Base-by-base conservation (phyloP, 768 basidiomycete genomes). In the Hebeloma cylindrosporum region DNA sequence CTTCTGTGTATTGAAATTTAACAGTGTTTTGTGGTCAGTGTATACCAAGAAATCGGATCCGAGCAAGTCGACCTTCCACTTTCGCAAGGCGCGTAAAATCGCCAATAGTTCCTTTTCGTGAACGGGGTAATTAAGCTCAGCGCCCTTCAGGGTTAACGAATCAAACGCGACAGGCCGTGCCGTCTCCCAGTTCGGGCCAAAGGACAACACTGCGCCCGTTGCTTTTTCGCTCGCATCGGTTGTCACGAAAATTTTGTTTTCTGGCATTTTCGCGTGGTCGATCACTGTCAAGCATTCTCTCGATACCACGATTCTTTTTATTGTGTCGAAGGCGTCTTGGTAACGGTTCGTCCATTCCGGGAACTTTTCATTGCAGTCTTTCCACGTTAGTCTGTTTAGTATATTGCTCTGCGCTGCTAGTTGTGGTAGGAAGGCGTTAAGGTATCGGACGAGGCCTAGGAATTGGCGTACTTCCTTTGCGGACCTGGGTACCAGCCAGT, bases 1-100 rank as follows among this genome's bases (percentile, higher is more conserved):
- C 0, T 35, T 26, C 37, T 73, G 69, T 0, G 40, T 50, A 1
- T 51, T 9, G 22, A 73, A 66, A 25, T 63, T 55, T 36, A 65
- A 52, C 3, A 71, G 56, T 0, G 67, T 67, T 4, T 58, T 48
- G 47, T 74, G 72, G 40, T 73, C 68, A 0, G 70, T 71, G 32
- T 47, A 66, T 13, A 74, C 56, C 0, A 31, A 2, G 58, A 61
- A 53, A 8, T 29, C 45, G 2, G 38, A 22, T n/a, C 66, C 58
- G 0, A 63, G 13, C 0, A 61, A 41, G 40, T 63, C 60, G 4
- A 50, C 43, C 3, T 53, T 34, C 63, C 64, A 71, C 25, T 58
- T 53, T 7, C 53, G 34, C 0, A 66, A 44, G 0, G 63, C 65
- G 0, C 60, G 44, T 0, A 74, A 50, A 4, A 74, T 69, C 0